These are phyloP conservation scores for Flaveria robusta DNA, from an alignment of 129 eudicot species.

Conservation along the genomic window DNA sequence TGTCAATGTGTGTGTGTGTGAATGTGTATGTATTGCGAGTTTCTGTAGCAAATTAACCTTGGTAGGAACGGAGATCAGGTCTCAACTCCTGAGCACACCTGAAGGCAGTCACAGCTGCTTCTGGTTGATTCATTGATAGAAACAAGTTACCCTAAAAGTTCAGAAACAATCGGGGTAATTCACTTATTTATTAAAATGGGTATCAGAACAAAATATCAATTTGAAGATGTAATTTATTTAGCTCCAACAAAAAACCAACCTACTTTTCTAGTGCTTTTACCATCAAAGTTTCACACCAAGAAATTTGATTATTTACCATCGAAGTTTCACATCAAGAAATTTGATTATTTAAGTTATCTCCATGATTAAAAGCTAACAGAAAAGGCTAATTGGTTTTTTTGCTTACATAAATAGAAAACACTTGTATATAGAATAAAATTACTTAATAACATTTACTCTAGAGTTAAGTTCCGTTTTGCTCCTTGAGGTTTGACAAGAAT, in stretches of 20 bases:
- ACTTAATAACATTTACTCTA: background rate
- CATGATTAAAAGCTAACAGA: background rate
- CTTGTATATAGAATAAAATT: background rate
- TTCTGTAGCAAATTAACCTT: conserved; percentile 53
- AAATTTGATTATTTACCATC: too few species aligned
- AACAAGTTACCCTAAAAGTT: conserved; percentile 75
- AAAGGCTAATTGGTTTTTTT: background rate
- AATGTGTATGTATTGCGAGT: background rate
- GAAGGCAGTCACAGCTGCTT: conserved; percentile 77
- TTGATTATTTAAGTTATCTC: background rate
- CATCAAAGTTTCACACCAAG: background rate
- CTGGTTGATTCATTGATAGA: conserved; percentile 91
- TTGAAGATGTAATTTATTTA: conserved; percentile 9
- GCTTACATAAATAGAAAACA: background rate
- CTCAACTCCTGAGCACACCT: conserved; percentile 85
- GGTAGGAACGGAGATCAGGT: conserved; percentile 97
- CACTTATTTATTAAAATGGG: conserved; percentile 1
- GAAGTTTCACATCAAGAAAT: background rate
- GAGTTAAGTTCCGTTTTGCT: too few species aligned
- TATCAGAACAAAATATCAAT: background rate
- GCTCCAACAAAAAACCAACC: conserved; percentile 11
- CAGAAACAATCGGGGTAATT: too few species aligned
- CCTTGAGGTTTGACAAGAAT: too few species aligned
- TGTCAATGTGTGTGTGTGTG: too few species aligned
- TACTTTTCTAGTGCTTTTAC: background rate